Evolutionary conservation across 495 filamentous ascomycete genomes (phyloP).

Genomic region (Xylaria longipes): DNA sequence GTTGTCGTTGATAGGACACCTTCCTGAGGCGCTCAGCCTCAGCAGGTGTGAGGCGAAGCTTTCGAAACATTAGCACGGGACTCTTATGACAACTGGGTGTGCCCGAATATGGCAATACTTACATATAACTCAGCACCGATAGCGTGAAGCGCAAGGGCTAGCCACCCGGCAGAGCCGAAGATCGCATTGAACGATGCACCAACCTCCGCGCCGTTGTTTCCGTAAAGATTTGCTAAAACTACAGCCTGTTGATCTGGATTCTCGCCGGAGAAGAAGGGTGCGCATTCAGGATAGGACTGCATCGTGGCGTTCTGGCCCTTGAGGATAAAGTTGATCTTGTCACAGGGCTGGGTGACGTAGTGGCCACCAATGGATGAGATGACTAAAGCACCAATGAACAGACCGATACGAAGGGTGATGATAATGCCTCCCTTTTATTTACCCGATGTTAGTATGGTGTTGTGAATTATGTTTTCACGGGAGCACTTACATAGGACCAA

Average conservation of each 20-base stretch:
- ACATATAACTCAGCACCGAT: conserved; percentile 58
- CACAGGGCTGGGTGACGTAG: conserved; percentile 47
- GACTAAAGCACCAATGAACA: conserved; percentile 45
- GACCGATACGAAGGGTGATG: conserved; percentile 54
- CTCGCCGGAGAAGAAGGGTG: conserved; percentile 33
- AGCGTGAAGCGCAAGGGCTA: conserved; percentile 52
- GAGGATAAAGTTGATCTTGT: conserved; percentile 48
- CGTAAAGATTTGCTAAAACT: conserved; percentile 42
- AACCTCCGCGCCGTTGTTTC: conserved; percentile 38
- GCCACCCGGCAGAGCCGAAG: conserved; percentile 56
- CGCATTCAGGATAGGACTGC: conserved; percentile 50
- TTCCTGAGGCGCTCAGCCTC: conserved; percentile 55
- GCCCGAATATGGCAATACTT: conserved; percentile 15
- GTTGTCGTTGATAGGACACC: conserved; percentile 58
- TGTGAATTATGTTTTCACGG: neutral
- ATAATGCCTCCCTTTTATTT: conserved; percentile 50
- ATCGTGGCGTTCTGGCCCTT: conserved; percentile 31
- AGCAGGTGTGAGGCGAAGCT: conserved; percentile 56
- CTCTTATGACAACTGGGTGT: neutral
- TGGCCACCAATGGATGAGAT: conserved; percentile 42
- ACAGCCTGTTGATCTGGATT: conserved; percentile 34
- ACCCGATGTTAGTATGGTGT: conserved; percentile 4
- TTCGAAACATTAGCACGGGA: conserved; percentile 9
- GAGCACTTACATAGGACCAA: conserved; percentile 48
- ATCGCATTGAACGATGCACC: conserved; percentile 43